Conservation (phyloP, 2,329 filamentous ascomycete species). For the Apiospora phragmitis region DNA sequence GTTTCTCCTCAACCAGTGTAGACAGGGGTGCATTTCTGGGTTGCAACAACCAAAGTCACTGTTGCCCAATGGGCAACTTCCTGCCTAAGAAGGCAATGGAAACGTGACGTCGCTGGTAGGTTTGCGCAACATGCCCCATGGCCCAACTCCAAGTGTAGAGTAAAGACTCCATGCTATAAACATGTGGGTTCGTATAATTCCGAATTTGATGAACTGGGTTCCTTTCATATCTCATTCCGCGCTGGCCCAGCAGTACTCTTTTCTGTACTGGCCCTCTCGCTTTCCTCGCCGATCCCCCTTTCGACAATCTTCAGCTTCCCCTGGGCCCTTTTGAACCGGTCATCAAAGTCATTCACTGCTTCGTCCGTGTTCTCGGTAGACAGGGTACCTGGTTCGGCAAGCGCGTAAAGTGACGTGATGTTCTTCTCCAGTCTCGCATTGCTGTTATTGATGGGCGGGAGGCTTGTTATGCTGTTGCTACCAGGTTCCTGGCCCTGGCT, state of each 20-base stretch:
- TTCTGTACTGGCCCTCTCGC: not conserved
- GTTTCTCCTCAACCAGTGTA: not conserved
- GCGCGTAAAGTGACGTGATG: slow-evolving; percentile 69
- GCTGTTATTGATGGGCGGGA: slow-evolving; percentile 45
- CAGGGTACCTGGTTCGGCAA: slow-evolving; percentile 77
- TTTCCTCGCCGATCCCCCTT: slow-evolving; percentile 53
- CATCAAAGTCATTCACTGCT: slow-evolving; percentile 84
- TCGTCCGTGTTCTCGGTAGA: slow-evolving; percentile 84
- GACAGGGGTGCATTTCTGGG: not conserved
- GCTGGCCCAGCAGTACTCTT: not conserved
- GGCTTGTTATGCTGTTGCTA: slow-evolving; percentile 14
- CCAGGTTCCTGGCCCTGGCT: slow-evolving; percentile 9
- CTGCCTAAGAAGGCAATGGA: not conserved
- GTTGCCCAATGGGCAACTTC: not conserved
- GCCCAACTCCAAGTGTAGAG: not conserved
- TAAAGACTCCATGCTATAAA: not conserved
- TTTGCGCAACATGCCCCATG: too few species aligned
- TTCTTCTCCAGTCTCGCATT: slow-evolving; percentile 76
- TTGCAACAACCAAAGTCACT: not conserved
- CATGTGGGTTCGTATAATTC: not conserved
- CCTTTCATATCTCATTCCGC: slow-evolving; percentile 17
- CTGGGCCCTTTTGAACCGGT: slow-evolving; percentile 78
- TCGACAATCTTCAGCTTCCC: slow-evolving; percentile 86
- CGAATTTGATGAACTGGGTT: not conserved
- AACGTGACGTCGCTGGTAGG: not conserved